These are phyloP conservation scores for Auxenochlorella pyrenoidosa DNA, from an alignment of 139 green algal genomes.

Conservation along the genomic window DNA sequence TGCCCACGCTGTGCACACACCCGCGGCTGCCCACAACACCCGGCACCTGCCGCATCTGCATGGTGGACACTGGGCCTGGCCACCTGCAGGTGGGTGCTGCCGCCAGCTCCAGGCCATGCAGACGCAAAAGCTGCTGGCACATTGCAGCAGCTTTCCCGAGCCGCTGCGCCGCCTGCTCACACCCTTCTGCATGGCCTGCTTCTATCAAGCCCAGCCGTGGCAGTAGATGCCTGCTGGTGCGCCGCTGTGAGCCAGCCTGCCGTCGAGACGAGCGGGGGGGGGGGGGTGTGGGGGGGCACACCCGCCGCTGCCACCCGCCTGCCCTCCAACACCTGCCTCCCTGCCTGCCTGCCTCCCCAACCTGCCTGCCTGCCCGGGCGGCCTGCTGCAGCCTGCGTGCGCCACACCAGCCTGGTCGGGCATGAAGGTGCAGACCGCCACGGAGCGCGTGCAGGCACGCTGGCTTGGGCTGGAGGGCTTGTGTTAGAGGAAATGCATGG, in stretches of 20 bases:
- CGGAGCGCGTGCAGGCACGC: not conserved
- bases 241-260: not conserved
- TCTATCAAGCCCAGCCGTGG: not conserved
- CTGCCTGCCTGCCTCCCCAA: no score
- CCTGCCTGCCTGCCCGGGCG: no score
- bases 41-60: conserved; percentile 56
- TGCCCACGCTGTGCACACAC: conserved; percentile 48
- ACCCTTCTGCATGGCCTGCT: not conserved
- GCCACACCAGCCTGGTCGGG: conserved; percentile 49
- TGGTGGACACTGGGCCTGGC: conserved; percentile 47
- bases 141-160: not conserved
- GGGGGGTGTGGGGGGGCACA: no score
- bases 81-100: not conserved
- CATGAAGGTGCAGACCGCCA: conserved; percentile 52
- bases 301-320: no score
- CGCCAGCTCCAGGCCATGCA: not conserved
- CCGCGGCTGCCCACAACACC: conserved; percentile 40
- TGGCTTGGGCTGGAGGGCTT: no score
- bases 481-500: no score
- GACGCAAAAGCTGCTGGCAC: not conserved
- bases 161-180: not conserved
- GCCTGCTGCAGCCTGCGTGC: conserved; percentile 47
- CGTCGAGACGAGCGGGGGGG: no score
- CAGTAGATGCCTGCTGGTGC: no score
- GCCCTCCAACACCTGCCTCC: no score